Percentiles rank a stretch among this genome's conserved stretches.
phyloP scores from a whole-genome alignment of 139 green algal species.

The Tetraselmis striata region DNA sequence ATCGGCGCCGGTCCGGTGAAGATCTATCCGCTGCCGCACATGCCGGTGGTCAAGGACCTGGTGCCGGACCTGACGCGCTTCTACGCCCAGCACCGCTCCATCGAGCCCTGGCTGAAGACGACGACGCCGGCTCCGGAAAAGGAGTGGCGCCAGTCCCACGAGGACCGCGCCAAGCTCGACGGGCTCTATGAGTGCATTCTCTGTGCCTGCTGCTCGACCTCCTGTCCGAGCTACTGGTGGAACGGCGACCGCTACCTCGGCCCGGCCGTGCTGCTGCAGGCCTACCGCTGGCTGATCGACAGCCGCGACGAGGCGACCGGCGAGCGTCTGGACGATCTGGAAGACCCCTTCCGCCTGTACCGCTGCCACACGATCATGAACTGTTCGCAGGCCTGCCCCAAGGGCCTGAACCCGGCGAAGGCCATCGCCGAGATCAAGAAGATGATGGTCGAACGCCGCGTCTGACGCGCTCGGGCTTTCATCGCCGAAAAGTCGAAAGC shows the following conservation, averaged over 20 bases:
- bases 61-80: conserved; percentile 57
- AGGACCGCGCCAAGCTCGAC: conserved; percentile 44
- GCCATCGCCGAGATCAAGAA: conserved; percentile 51
- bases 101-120: conserved; percentile 47
- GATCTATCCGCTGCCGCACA: conserved; percentile 49
- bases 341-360: conserved; percentile 52
- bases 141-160: conserved; percentile 40
- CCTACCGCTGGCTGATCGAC: conserved; percentile 52
- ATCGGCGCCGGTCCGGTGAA: conserved; percentile 10
- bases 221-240: conserved; percentile 53
- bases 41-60: conserved; percentile 52
- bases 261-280: conserved; percentile 44
- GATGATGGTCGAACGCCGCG: too few species aligned
- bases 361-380: conserved; percentile 64
- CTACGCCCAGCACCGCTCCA: conserved; percentile 53
- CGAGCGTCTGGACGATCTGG: conserved; percentile 35
- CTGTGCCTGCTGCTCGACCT: conserved; percentile 51
- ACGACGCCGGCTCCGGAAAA: conserved; percentile 10
- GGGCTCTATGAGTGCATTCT: conserved; percentile 63
- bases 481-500: too few species aligned
- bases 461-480: too few species aligned
- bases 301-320: conserved; percentile 41
- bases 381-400: conserved; percentile 47
- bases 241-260: conserved; percentile 52
- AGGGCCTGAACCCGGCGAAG: conserved; percentile 44